These are phyloP conservation scores for Pachyrhizus erosus DNA, from an alignment of 306 rosid species.

Conservation along the genomic window DNA sequence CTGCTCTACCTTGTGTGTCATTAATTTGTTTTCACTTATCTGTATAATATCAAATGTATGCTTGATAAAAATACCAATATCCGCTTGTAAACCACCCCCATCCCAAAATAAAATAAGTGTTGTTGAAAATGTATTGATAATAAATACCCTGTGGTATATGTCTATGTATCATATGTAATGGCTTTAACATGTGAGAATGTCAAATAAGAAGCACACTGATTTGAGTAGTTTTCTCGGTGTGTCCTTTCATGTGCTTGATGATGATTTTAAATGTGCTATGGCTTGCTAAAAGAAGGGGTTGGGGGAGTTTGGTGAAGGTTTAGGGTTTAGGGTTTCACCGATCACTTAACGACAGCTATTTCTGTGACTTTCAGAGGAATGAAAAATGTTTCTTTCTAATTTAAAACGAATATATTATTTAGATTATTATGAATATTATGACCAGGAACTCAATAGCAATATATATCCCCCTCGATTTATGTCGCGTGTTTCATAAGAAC, in stretches of 20 bases:
- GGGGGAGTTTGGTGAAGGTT: constrained; percentile 8
- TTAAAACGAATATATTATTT: background rate
- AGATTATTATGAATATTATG: background rate
- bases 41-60: constrained; percentile 45
- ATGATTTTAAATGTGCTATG: background rate
- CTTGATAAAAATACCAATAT: constrained; percentile 22
- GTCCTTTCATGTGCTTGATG: constrained; percentile 3
- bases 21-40: constrained; percentile 25
- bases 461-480: background rate
- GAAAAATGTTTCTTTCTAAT: background rate
- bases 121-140: constrained; percentile 21
- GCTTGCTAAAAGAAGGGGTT: background rate
- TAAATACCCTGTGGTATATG: constrained; percentile 24
- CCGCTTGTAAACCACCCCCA: background rate
- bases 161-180: constrained; percentile 34
- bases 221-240: constrained; percentile 32
- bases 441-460: background rate
- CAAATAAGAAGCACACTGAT: constrained; percentile 28
- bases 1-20: constrained; percentile 38
- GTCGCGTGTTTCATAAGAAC: background rate
- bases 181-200: constrained; percentile 43
- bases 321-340: too few species aligned
- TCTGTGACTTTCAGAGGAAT: constrained; percentile 5
- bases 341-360: background rate
- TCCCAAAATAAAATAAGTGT: background rate